Conservation (phyloP, 1,284 basidiomycete genomes). For the Tilletiaria anomala region DNA sequence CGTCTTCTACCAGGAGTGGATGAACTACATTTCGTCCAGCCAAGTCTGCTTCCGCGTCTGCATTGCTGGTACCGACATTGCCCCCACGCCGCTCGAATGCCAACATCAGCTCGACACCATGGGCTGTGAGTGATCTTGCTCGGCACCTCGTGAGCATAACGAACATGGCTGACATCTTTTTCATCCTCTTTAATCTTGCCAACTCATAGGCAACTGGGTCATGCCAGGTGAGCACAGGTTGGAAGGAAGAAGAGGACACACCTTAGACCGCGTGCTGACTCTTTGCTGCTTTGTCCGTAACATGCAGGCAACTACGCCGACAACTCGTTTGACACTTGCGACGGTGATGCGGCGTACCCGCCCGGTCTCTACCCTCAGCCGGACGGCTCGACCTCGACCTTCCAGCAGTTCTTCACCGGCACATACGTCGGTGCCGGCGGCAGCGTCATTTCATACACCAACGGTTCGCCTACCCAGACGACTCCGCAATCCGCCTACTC, state of each 20-base stretch:
- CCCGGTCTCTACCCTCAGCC: slow-evolving; percentile 30
- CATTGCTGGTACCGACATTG: slow-evolving; percentile 28
- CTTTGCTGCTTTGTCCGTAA: too few relatives aligned
- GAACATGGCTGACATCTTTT: too few relatives aligned
- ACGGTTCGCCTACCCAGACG: slow-evolving; percentile 21
- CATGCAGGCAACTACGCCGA: slow-evolving; percentile 31
- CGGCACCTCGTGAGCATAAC: slow-evolving; percentile 23
- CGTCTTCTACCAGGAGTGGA: slow-evolving; percentile 47
- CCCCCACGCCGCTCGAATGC: slow-evolving; percentile 26
- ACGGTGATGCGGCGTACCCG: slow-evolving; percentile 37
- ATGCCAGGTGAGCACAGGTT: too few relatives aligned
- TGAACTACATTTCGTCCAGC: slow-evolving; percentile 35
- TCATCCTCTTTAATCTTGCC: too few relatives aligned
- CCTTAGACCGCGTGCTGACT: too few relatives aligned
- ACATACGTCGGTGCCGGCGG: slow-evolving; percentile 17
- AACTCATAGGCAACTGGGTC: too few relatives aligned
- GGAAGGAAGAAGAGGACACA: too few relatives aligned
- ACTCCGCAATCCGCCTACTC: slow-evolving; percentile 35
- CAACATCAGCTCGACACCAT: slow-evolving; percentile 37
- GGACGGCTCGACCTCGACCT: slow-evolving; percentile 28
- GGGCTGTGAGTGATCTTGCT: slow-evolving; percentile 39
- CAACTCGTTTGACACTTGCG: slow-evolving; percentile 33
- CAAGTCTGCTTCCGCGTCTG: slow-evolving; percentile 38
- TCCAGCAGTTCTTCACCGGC: slow-evolving; percentile 25
- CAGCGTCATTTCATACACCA: slow-evolving; percentile 23